These are phyloP conservation scores for Leucocoprinus leucothites DNA, from an alignment of 768 basidiomycete species.

Conservation along the genomic window DNA sequence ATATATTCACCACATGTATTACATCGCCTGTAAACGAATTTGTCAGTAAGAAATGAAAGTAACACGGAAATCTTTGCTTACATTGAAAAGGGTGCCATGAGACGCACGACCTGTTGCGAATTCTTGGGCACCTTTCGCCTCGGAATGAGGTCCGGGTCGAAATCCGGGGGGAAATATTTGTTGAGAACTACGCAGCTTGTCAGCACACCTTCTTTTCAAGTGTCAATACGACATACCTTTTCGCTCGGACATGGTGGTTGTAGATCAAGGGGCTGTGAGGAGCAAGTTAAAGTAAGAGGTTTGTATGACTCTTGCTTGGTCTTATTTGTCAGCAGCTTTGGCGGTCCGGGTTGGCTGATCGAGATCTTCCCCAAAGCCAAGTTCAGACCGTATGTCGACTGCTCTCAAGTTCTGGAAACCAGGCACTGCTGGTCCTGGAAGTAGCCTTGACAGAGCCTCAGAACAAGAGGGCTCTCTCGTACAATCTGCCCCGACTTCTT, in stretches of 20 bases:
- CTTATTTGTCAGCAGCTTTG: background rate
- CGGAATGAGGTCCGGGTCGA: constrained; percentile 95
- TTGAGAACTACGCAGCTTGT: constrained; percentile 64
- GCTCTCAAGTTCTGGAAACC: constrained; percentile 87
- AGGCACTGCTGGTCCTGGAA: constrained; percentile 80
- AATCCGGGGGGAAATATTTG: constrained; percentile 97
- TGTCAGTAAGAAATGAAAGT: constrained; percentile 5
- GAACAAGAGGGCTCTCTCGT: constrained; percentile 73
- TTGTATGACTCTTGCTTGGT: background rate
- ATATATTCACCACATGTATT: constrained; percentile 98
- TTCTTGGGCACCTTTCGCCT: constrained; percentile 88
- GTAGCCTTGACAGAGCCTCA: constrained; percentile 79
- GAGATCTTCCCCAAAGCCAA: constrained; percentile 21
- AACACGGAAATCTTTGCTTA: constrained; percentile 29
- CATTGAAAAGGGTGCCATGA: constrained; percentile 99
- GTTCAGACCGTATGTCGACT: constrained; percentile 27
- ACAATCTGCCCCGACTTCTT: constrained; percentile 55
- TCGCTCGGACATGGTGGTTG: constrained; percentile 71
- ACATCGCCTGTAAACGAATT: constrained; percentile 58
- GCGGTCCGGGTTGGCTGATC: background rate
- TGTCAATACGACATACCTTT: constrained; percentile 50
- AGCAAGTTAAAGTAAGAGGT: background rate
- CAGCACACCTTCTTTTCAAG: background rate
- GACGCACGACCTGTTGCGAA: constrained; percentile 94
- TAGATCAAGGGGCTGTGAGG: constrained; percentile 11